phyloP scores from a whole-genome alignment of 129 eudicot species.

The Chrysanthemum lavandulifolium region DNA sequence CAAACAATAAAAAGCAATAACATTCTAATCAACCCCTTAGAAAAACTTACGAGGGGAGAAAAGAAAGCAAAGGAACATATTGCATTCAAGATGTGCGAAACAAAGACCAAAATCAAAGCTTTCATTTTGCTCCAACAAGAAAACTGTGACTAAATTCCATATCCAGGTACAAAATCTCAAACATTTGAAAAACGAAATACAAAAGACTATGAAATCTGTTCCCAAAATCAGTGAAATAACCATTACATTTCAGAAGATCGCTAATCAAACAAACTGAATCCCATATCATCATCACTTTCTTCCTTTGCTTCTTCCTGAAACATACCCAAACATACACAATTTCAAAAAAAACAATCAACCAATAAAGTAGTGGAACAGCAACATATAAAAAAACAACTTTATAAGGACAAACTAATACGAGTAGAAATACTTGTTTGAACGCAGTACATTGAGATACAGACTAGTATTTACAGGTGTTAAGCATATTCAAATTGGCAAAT shows the following conservation, averaged over 20 bases:
- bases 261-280: conserved; percentile 71
- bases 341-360: background rate
- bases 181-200: conserved; percentile 7
- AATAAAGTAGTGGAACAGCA: too few species aligned
- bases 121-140: conserved; percentile 10
- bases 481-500: too few species aligned
- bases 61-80: background rate
- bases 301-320: conserved; percentile 64
- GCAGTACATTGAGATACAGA: too few species aligned
- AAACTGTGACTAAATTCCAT: conserved; percentile 11
- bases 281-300: conserved; percentile 75
- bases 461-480: too few species aligned
- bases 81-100: background rate
- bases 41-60: background rate
- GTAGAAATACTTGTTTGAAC: too few species aligned
- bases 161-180: conserved; percentile 20
- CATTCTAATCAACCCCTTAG: too few species aligned
- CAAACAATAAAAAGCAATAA: too few species aligned
- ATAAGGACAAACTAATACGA: too few species aligned
- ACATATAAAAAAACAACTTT: background rate
- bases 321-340: background rate
- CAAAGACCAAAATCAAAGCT: conserved; percentile 13
- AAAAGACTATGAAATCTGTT: conserved; percentile 10
- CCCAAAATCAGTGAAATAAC: conserved; percentile 12
- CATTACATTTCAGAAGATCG: conserved; percentile 15